Evolutionary conservation across 192 early-diverging fungal genomes (phyloP).

Genomic region (Dispira parvispora): DNA sequence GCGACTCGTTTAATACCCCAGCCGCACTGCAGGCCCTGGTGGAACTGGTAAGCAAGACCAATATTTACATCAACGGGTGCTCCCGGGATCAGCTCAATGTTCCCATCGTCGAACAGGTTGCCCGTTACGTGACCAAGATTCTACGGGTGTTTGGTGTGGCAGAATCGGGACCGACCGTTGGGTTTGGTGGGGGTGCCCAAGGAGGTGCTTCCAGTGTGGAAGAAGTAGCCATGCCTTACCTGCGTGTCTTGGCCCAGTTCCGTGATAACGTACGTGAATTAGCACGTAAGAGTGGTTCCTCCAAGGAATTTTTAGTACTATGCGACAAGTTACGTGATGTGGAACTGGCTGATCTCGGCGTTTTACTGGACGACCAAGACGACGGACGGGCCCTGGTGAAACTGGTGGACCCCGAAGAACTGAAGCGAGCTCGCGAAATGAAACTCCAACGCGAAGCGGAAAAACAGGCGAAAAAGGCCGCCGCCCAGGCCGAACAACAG

Average conservation of each 20-base stretch:
- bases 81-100: constrained; percentile 40
- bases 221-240: constrained; percentile 58
- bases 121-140: constrained; percentile 64
- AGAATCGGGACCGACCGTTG: constrained; percentile 47
- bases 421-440: constrained; percentile 43
- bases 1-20: constrained; percentile 87
- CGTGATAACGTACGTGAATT: constrained; percentile 72
- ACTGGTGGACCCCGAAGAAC: constrained; percentile 58
- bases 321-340: constrained; percentile 82
- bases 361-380: constrained; percentile 87
- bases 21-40: constrained; percentile 62
- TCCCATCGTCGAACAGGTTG: constrained; percentile 59
- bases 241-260: constrained; percentile 67
- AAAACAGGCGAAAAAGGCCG: constrained; percentile 43
- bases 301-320: constrained; percentile 46
- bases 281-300: constrained; percentile 30
- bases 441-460: constrained; percentile 37
- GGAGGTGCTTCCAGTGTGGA: constrained; percentile 24
- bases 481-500: constrained; percentile 36
- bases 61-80: constrained; percentile 56
- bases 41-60: constrained; percentile 58
- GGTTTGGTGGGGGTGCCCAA: constrained; percentile 32
- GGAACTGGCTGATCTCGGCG: constrained; percentile 73
- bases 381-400: constrained; percentile 88
- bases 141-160: constrained; percentile 72